phyloP scores from a whole-genome alignment of 768 basidiomycete genomes.

The Leccinum fibrillosum region DNA sequence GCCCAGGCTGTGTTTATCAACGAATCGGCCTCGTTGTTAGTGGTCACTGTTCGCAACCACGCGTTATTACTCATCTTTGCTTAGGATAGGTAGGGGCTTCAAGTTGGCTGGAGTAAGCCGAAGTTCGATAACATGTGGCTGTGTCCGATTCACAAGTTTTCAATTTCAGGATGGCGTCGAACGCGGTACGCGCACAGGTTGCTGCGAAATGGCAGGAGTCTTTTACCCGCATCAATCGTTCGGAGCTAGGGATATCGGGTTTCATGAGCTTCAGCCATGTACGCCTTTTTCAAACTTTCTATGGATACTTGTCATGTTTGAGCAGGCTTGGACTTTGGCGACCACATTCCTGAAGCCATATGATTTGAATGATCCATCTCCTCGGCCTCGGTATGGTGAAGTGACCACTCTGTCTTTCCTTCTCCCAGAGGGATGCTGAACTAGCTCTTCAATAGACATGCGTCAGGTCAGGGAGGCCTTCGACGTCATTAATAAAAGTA shows the following conservation, averaged over 20 bases:
- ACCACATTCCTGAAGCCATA: conserved; percentile 53
- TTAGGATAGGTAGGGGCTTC: neutral
- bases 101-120: neutral
- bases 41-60: neutral
- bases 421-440: neutral
- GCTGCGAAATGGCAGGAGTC: conserved; percentile 70
- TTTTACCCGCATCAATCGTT: conserved; percentile 59
- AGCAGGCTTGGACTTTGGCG: conserved; percentile 61
- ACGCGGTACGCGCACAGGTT: conserved; percentile 62
- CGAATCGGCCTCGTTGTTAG: neutral
- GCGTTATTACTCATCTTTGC: neutral
- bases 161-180: conserved; percentile 42
- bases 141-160: neutral
- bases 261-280: conserved; percentile 65
- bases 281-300: neutral
- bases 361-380: conserved; percentile 42
- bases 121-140: conserved; percentile 18
- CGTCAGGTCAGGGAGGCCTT: conserved; percentile 53
- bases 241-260: conserved; percentile 59
- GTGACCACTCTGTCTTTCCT: conserved; percentile 1
- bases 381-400: conserved; percentile 30
- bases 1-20: neutral
- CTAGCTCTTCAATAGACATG: conserved; percentile 38
- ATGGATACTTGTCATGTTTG: conserved; percentile 1
- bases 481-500: conserved; percentile 52